Base-by-base conservation (phyloP, 2,329 filamentous ascomycete species). In the Cryphonectria nitschkei region DNA sequence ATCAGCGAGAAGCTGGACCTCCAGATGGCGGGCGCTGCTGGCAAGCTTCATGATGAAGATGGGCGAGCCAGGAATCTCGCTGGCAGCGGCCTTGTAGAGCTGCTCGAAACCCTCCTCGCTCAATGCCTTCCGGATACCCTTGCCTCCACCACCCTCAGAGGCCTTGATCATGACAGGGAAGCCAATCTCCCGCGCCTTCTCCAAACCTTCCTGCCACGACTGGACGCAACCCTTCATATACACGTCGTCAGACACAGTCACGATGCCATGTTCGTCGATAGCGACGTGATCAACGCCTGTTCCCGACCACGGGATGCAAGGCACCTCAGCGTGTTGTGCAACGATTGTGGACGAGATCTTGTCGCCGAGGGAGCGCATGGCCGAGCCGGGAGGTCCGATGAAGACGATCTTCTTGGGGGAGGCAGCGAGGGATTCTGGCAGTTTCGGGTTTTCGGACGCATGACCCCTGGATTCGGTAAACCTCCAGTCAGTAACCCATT, bases 41-140 rank as follows among this genome's bases (percentile, higher is more conserved):
- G 96, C 96, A 74, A 99, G 87, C 89, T 99, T 98, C 96, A 99
- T 99, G 85, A 99, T 97, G 88, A 99, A 99, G 83, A 99, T 99
- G 76, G 97, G 96, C 41, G 96, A 99, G 64, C 97, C 97, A 14
- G 96, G 97, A 76, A 99, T 98, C 82, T 99, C 97, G 81, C 92
- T 97, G 6, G 96, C 95, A 32, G 97, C 96, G 62, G 95, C 96
- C 82, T 97, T 96, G 88, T 98, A 99, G 62, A 98, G 86, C 76
- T 87, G 86, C 79, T 92, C 87, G 78, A 99, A 99, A 74, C 92
- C 90, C 58, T 95, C 92, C 80, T 97, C 95, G 73, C 86, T 86
- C 73, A 93, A 87, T 75, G 96, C 96, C 85, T 98, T 98, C 80
- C 97, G 94, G 80, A 99, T 99, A 88, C 96, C 96, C 87, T 99